Base-by-base conservation (phyloP, 1,284 basidiomycete genomes). In the Cutaneotrichosporon cavernicola region DNA sequence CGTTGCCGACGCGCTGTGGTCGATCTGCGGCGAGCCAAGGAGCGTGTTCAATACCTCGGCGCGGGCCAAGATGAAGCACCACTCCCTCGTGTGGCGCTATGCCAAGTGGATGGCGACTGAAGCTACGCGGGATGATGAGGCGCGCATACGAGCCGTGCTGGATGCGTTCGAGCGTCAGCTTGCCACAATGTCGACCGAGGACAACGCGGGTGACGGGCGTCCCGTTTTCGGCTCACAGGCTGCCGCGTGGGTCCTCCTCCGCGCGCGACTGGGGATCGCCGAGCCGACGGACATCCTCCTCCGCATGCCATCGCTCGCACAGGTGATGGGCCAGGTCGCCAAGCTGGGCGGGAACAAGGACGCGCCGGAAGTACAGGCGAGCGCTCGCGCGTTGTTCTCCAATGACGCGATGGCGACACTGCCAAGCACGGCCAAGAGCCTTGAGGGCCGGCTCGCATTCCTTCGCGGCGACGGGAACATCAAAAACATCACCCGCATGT, bases 171-270 rank as follows among this genome's bases (percentile, higher is more conserved):
- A 65, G 58, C 55, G 43, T 2, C 65, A 69, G 50, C 56, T 69
- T 4, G n/a, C 11, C 8, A 52, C 26, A 31, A 13, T 52, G 26
- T 52, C 50, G 22, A 52, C 30, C 16, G 22, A 34, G 32, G 21
- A 32, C 32, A 38, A 43, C 3, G 32, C 26, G 22, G 57, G 56
- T 18, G 57, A 55, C 16, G 34, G 55, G 13, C 57, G 63, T 2
- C 34, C 62, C 3, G 13, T 61, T 2, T 47, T 65, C 3, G 64
- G 59, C 9, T 56, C 58, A 14, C 55, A 56, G 34, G 61, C 56
- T 10, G 60, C 58, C 0, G 65, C 65, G 21, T 69, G 67, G 67
- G 61, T 60, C 4, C 49, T 66, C 2, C 56, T 69, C 2, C 61
- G 63, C 4, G 60, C 56, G 3, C 43, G 56, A 3, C 58, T 56